phyloP scores from a whole-genome alignment of 768 basidiomycete genomes.

The Lactarius hatsudake region DNA sequence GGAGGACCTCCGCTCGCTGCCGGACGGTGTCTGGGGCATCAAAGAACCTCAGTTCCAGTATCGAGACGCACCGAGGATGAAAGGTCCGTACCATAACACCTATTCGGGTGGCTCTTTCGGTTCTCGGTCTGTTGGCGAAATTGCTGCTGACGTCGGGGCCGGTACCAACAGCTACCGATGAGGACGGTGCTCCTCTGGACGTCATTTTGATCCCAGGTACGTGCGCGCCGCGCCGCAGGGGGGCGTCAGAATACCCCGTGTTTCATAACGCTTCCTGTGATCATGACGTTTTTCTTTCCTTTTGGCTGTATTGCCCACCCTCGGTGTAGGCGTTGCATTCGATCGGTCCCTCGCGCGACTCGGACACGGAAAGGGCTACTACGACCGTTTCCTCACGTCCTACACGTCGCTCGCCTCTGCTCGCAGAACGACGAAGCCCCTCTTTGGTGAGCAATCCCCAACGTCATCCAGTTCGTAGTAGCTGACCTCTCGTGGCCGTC shows the following conservation, averaged over 20 bases:
- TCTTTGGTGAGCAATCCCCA: slow-evolving; percentile 50
- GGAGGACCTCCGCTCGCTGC: slow-evolving; percentile 56
- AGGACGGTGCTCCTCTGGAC: neutral
- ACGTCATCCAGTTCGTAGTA: slow-evolving; percentile 16
- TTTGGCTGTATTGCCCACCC: neutral
- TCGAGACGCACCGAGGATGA: slow-evolving; percentile 44
- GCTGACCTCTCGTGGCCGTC: slow-evolving; percentile 10
- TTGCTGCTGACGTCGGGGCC: neutral
- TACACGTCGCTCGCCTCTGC: slow-evolving; percentile 40
- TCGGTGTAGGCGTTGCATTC: slow-evolving; percentile 63
- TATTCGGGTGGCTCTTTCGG: slow-evolving; percentile 2
- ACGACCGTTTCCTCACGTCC: slow-evolving; percentile 65
- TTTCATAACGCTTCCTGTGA: neutral
- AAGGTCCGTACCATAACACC: slow-evolving; percentile 42
- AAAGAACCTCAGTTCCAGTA: slow-evolving; percentile 55
- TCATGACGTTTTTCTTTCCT: neutral
- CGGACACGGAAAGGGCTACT: slow-evolving; percentile 83
- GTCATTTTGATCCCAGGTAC: slow-evolving; percentile 24
- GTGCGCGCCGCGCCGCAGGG: slow-evolving; percentile 22
- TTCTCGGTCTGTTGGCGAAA: neutral
- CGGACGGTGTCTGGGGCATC: slow-evolving; percentile 71
- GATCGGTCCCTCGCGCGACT: slow-evolving; percentile 65
- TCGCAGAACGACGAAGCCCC: slow-evolving; percentile 45
- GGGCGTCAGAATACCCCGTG: neutral
- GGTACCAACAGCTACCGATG: slow-evolving; percentile 9